A percentile compares a stretch with the other conserved stretches of the same genome.
Conservation (phyloP, 768 basidiomycete species). For the Leccinellum luteum region DNA sequence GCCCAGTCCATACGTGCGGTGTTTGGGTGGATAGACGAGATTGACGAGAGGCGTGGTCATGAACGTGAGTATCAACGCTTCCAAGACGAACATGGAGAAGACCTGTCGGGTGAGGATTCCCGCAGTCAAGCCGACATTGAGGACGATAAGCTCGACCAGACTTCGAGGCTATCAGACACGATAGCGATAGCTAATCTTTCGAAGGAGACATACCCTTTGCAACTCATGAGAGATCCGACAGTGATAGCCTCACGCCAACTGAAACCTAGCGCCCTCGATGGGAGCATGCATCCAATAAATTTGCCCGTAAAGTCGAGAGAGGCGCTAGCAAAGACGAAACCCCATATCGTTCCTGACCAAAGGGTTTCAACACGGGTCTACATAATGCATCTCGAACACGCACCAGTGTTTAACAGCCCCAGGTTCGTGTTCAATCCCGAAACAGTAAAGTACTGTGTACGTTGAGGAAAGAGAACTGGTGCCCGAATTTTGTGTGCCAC, state of each 20-base stretch:
- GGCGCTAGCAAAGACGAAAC: slow-evolving; percentile 77
- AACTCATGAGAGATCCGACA: slow-evolving; percentile 92
- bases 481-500: slow-evolving; percentile 20
- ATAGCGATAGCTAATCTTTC: not conserved
- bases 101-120: slow-evolving; percentile 73
- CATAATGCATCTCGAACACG: not conserved
- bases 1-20: slow-evolving; percentile 47
- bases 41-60: slow-evolving; percentile 82
- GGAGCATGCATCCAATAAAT: slow-evolving; percentile 76
- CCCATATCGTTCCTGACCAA: slow-evolving; percentile 74
- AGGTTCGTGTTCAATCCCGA: slow-evolving; percentile 93
- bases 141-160: slow-evolving; percentile 90
- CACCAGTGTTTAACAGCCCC: slow-evolving; percentile 76
- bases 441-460: slow-evolving; percentile 81
- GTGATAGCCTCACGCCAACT: slow-evolving; percentile 77
- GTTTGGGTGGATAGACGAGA: slow-evolving; percentile 61
- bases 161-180: slow-evolving; percentile 34
- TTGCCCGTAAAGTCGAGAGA: slow-evolving; percentile 81
- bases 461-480: not conserved
- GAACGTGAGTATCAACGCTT: slow-evolving; percentile 79
- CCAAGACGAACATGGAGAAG: slow-evolving; percentile 95
- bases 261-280: slow-evolving; percentile 71
- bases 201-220: slow-evolving; percentile 72
- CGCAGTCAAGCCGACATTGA: slow-evolving; percentile 87
- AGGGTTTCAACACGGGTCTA: not conserved